phyloP scores from a whole-genome alignment of 305 asterid genomes.

The Fraxinus paxiana region DNA sequence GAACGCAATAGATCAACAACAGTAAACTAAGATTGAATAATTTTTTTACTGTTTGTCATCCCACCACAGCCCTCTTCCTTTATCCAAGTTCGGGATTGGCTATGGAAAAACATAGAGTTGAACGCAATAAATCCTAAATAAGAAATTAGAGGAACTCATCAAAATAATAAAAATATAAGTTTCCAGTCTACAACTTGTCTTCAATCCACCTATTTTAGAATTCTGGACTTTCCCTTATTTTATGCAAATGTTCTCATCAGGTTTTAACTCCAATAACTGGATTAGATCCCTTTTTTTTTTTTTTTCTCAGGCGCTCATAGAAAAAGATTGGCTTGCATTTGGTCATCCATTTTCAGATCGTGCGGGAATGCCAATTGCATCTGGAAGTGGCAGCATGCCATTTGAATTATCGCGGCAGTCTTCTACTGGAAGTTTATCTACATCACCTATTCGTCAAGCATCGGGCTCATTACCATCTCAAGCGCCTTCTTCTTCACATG shows the following conservation, averaged over 20 bases:
- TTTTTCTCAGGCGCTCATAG: constrained; percentile 70
- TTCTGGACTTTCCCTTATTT: neutral
- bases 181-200: neutral
- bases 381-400: constrained; percentile 63
- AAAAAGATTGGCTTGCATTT: constrained; percentile 98
- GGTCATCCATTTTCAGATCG: constrained; percentile 99
- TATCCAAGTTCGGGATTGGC: neutral
- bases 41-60: neutral
- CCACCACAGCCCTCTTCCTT: constrained; percentile 1
- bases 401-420: constrained; percentile 72
- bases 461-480: constrained; percentile 58
- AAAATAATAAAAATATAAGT: neutral
- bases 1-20: neutral
- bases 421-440: constrained; percentile 62
- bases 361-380: constrained; percentile 66
- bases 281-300: constrained; percentile 12
- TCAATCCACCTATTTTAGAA: neutral
- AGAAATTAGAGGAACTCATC: neutral
- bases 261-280: constrained; percentile 13
- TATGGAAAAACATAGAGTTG: neutral
- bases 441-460: constrained; percentile 74
- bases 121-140: neutral
- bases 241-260: neutral
- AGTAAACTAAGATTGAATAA: neutral
- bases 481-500: constrained; percentile 58